Evolutionary conservation across 805 yeast species (phyloP), one percentile per base, ranked within the genome.

Genomic region (Wickerhamiella azymoides): DNA sequence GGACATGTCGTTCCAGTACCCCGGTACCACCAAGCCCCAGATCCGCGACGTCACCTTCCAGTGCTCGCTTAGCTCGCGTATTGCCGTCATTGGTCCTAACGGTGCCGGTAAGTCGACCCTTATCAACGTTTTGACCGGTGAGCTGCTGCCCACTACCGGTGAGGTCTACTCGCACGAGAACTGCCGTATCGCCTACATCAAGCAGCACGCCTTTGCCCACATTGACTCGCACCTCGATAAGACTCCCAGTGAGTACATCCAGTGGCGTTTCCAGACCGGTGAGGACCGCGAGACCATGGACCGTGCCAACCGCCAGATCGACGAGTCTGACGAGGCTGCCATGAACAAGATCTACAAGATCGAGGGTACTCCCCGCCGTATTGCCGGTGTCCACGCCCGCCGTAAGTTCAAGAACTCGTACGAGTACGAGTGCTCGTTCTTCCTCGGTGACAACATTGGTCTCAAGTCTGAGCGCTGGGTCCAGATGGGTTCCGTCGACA

Each of bases 191-290:
- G 99, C 97, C 66, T 92, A 92, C 92, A 88, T 92, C 64, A 92
- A 92, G 77, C 99, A 92, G 77, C 98, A 93, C 72, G 98, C 98
- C 71, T 92, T 92, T 68, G 97, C 97, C 57, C 98, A 92, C 73
- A 89, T 92, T 65, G 99, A 93, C 73, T 79, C 83, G 68, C 98
- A 92, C 70, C 79, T 89, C 70, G 99, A 92, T 80, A 84, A 83
- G 80, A 92, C 99, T 66, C 98, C 98, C 67, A 86, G 96, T 64
- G 98, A 92, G 78, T 92, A 92, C 77, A 92, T 92, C 63, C 98
- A 92, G 77, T 92, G 98, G 98, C 92, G 98, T 82, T 92, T 89
- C 96, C 98, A 92, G 78, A 92, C 98, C 68, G 98, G 98, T 88
- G 98, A 92, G 78, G 98, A 92, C 74, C 86, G 98, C 77, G 98